Percentiles rank a stretch among this genome's conserved stretches.
These are phyloP conservation scores for Mortierella sp. DNA, from an alignment of 371 early-diverging fungal species.

Conservation along the genomic window DNA sequence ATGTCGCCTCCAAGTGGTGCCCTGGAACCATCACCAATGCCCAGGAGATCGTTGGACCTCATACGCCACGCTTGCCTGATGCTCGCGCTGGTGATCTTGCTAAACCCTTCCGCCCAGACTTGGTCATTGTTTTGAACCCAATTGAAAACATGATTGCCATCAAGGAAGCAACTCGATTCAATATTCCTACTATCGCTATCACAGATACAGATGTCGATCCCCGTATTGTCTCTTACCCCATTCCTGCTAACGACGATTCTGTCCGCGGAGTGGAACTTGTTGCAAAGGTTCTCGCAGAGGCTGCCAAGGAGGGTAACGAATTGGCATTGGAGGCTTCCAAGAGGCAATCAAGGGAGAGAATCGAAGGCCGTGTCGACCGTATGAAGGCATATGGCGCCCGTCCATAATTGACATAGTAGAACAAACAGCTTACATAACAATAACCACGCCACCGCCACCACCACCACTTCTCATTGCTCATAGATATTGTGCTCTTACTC, in stretches of 20 bases:
- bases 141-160: slow-evolving; percentile 86
- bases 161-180: slow-evolving; percentile 82
- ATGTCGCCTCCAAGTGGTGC: slow-evolving; percentile 86
- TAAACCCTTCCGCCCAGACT: slow-evolving; percentile 85
- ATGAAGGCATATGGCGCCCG: slow-evolving; percentile 43
- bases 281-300: slow-evolving; percentile 85
- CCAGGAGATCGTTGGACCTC: slow-evolving; percentile 75
- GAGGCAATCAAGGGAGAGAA: slow-evolving; percentile 27
- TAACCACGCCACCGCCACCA: not conserved
- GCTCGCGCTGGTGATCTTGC: slow-evolving; percentile 63
- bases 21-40: slow-evolving; percentile 94
- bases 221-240: slow-evolving; percentile 90
- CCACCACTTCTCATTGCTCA: not conserved
- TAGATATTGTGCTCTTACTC: not conserved
- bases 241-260: slow-evolving; percentile 97
- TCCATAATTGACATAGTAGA: slow-evolving; percentile 15
- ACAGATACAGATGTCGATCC: slow-evolving; percentile 96
- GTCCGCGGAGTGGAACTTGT: slow-evolving; percentile 84
- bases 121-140: slow-evolving; percentile 90
- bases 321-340: slow-evolving; percentile 36
- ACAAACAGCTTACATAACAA: slow-evolving; percentile 3
- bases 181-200: slow-evolving; percentile 93
- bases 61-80: slow-evolving; percentile 68
- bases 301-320: slow-evolving; percentile 77
- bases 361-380: slow-evolving; percentile 50